Base-by-base conservation (phyloP, 2,329 filamentous ascomycete genomes). In the Ceratocystiopsis minuta region DNA sequence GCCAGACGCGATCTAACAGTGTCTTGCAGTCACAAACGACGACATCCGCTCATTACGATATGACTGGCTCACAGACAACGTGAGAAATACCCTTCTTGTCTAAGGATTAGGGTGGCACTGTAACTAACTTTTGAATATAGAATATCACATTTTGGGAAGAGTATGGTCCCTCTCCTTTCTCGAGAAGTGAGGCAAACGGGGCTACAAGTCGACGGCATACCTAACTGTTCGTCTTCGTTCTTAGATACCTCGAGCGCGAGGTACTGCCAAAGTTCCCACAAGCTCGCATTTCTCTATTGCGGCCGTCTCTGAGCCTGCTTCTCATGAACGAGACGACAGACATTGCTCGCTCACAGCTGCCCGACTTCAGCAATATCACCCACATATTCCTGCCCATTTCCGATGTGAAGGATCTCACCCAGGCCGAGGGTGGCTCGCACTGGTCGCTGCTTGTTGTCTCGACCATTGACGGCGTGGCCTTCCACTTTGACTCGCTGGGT, bases 61-160 rank as follows among this genome's bases (percentile, higher is more conserved):
- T 60, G 90, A 95, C 66, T 98, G 90, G 90, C 68, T 98, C 41
- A 95, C 88, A 36, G 90, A 98, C 59, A 95, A 94, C 64, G 83
- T 87, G 66, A 50, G 72, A 9, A 10, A 10, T 10, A 10, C 2
- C 24, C n/a, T n/a, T n/a, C n/a, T n/a, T 10, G 24, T 28, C 24
- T 28, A 6, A 6, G 6, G 24, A 28, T 2, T 28, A 10, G 24
- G 24, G 20, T 4, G 20, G 4, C 20, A 7, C 7, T 28, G 24
- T 10, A 28, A 28, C 24, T 28, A 28, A 28, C 24, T 28, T 28
- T 28, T 28, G 4, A 4, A 4, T 6, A 2, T 51, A 88, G 82
- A 87, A 86, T 52, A 96, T 98, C 50, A 80, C 85, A 40, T 96
- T 98, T 57, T 98, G 90, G 88, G 83, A 96, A 70, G 88, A 96